Evolutionary conservation across 345 rosid genomes (phyloP).

Genomic region (Capsella bursapastoris): DNA sequence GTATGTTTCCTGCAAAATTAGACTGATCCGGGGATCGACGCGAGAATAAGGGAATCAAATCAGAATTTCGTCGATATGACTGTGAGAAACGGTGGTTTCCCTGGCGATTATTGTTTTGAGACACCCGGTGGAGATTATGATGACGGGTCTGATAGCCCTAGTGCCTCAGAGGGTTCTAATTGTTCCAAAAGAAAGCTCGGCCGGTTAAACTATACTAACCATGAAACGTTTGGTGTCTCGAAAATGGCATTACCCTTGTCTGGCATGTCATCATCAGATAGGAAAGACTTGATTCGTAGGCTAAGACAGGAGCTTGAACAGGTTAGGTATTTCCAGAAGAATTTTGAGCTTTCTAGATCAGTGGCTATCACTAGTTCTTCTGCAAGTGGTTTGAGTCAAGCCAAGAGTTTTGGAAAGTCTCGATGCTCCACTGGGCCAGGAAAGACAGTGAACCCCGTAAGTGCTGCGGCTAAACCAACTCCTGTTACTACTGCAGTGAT

Average conservation of each 20-base stretch:
- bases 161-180: constrained; percentile 62
- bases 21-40: not conserved
- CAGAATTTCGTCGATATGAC: constrained; percentile 24
- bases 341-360: constrained; percentile 48
- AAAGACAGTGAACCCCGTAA: constrained; percentile 41
- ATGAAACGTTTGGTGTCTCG: constrained; percentile 51
- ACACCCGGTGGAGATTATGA: constrained; percentile 28
- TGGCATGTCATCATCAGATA: constrained; percentile 60
- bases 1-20: not conserved
- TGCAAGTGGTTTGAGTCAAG: constrained; percentile 51
- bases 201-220: constrained; percentile 50
- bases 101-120: constrained; percentile 23
- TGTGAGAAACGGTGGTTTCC: constrained; percentile 37
- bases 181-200: constrained; percentile 65
- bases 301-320: constrained; percentile 70
- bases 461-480: constrained; percentile 35
- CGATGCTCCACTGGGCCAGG: constrained; percentile 72
- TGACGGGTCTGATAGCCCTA: constrained; percentile 74
- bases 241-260: constrained; percentile 60
- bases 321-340: constrained; percentile 57
- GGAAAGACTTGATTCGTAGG: constrained; percentile 58
- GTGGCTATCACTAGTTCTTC: constrained; percentile 49
- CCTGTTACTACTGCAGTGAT: constrained; percentile 42
- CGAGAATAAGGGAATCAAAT: not conserved
- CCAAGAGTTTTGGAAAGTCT: constrained; percentile 40